Percentiles rank a stretch among this genome's conserved stretches.
Conservation (phyloP, 306 rosid genomes). For the Fragaria vesca region DNA sequence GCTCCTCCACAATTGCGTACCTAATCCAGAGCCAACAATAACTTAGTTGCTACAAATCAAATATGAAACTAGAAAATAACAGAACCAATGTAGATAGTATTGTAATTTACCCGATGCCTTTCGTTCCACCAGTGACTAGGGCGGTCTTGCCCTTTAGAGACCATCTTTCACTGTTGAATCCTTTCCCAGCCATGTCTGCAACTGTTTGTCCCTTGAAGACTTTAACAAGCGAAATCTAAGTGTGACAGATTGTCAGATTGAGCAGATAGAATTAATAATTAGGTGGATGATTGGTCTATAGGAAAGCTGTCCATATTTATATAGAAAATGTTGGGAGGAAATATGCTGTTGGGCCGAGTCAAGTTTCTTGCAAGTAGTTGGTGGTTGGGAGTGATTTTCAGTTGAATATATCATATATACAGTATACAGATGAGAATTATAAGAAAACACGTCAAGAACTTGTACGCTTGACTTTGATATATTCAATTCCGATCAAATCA, state of each 20-base stretch:
- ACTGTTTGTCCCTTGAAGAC: background rate
- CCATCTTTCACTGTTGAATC: conserved; percentile 37
- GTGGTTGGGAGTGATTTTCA: background rate
- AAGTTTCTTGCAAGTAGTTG: background rate
- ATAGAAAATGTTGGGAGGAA: background rate
- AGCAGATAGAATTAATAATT: background rate
- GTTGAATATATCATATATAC: too few species aligned
- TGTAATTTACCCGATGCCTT: conserved; percentile 35
- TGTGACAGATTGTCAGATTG: background rate
- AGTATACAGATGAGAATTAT: too few species aligned
- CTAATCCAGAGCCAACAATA: conserved; percentile 13
- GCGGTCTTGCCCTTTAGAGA: conserved; percentile 52
- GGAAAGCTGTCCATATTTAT: background rate
- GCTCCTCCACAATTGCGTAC: conserved; percentile 45
- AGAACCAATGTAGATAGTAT: background rate
- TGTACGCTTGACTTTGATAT: background rate
- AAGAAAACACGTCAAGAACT: background rate
- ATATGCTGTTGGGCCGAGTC: background rate
- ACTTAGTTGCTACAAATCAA: background rate
- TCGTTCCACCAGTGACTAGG: conserved; percentile 53
- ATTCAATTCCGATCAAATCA: background rate
- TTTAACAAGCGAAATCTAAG: background rate
- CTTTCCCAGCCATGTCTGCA: conserved; percentile 16
- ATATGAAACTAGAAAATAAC: background rate
- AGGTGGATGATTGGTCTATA: background rate